Base-by-base conservation (phyloP, 768 basidiomycete species). In the Calocera viscosa region DNA sequence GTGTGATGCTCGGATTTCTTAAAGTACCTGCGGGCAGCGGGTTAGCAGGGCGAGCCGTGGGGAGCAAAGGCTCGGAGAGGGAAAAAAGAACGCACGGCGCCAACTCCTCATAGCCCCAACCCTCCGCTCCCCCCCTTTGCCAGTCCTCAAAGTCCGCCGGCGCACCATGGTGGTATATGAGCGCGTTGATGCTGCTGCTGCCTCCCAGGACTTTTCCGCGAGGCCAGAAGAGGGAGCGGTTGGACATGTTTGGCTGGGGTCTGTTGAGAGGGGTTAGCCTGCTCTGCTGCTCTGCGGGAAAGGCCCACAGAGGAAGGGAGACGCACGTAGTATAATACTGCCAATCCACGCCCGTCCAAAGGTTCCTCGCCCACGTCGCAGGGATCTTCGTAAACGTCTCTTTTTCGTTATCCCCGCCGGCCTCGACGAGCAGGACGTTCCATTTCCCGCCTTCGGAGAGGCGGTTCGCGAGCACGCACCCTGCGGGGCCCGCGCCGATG, bases 161-260 rank as follows among this genome's bases (percentile, higher is more conserved):
- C 19, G 70, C 69, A 39, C 70, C 67, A 19, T 66, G 72, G 38
- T 74, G 72, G 41, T 72, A 73, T 22, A 75, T 70, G 39, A 70
- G 47, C 2, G 72, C 74, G 60, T 75, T 75, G 22, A 72, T 70
- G 1, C 70, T 63, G 63, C 73, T 74, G 17, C 69, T 68, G 5
- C 74, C 74, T 5, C 74, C 74, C 0, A 75, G 64, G 17, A 73
- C 34, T 67, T 72, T 73, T 3, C 74, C 74, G 35, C 73, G 49
- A 2, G 73, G 69, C 69, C 71, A 75, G 35, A 71, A 70, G 0
- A 73, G 40, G 3, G 38, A 19, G 10, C 73, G 70, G 24, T 64
- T 67, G 35, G 69, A 47, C 14, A 71, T 28, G 1, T 41, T 30
- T 19, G 34, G 33, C 49, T 74, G 72, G 2, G 71, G 71, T 12